phyloP scores from a whole-genome alignment of 2,329 filamentous ascomycete species.

The Sclerotinia trifoliorum region DNA sequence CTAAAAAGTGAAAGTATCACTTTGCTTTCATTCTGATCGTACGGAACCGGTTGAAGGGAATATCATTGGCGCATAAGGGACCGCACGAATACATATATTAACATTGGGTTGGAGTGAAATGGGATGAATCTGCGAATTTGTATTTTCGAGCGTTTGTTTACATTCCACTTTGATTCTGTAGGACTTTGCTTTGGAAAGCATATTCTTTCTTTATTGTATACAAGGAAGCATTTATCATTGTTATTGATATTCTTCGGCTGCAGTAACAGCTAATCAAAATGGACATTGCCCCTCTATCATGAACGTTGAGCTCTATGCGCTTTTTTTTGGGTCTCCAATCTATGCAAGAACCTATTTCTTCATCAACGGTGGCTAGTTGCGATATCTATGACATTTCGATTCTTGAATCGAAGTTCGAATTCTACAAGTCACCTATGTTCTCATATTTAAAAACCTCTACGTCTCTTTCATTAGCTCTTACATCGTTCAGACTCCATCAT shows the following conservation, averaged over 20 bases:
- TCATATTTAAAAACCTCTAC: not conserved
- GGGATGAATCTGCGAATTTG: not conserved
- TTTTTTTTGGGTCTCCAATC: not conserved
- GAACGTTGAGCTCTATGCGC: not conserved
- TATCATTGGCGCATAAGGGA: not conserved
- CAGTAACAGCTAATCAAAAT: slow-evolving; percentile 5
- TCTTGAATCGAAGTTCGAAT: no score
- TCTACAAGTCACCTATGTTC: not conserved
- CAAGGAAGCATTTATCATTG: not conserved
- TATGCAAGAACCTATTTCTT: not conserved
- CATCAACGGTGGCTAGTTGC: not conserved
- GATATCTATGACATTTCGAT: not conserved
- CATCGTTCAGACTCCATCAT: not conserved
- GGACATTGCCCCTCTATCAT: not conserved
- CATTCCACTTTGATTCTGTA: not conserved
- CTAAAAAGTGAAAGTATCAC: slow-evolving; percentile 18
- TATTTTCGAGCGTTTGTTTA: not conserved
- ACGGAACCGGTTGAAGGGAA: not conserved
- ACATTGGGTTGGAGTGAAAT: not conserved
- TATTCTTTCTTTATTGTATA: not conserved
- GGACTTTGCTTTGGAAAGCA: not conserved
- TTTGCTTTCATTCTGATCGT: not conserved
- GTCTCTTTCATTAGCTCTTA: not conserved
- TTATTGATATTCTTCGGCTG: not conserved
- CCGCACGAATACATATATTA: not conserved